Conservation (phyloP, 768 basidiomycete genomes). For the Arthromyces matolae region DNA sequence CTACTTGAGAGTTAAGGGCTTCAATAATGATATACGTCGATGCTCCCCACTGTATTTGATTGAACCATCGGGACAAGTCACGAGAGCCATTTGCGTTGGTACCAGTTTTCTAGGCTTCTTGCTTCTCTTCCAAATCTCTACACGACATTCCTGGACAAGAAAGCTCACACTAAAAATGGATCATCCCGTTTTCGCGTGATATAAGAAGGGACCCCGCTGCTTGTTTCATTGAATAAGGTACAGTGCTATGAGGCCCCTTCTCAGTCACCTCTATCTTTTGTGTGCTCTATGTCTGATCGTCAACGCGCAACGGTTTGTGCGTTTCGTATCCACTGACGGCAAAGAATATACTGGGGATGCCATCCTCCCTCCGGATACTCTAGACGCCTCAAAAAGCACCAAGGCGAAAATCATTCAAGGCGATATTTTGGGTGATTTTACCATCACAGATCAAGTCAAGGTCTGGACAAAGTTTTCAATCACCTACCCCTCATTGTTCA, state of each 20-base stretch:
- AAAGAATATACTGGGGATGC: slow-evolving; percentile 27
- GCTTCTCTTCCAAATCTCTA: too few species aligned
- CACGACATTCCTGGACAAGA: too few species aligned
- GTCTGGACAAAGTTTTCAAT: slow-evolving; percentile 4
- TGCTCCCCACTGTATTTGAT: too few species aligned
- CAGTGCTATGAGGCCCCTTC: too few species aligned
- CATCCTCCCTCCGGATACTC: slow-evolving; percentile 18
- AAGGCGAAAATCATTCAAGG: slow-evolving; percentile 23
- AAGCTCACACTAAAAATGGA: too few species aligned
- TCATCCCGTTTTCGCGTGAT: slow-evolving; percentile 9
- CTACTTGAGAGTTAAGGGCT: too few species aligned
- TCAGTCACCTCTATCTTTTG: slow-evolving; percentile 2
- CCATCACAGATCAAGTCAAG: slow-evolving; percentile 24
- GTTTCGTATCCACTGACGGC: slow-evolving; percentile 25
- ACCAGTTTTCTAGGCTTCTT: too few species aligned
- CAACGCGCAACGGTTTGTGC: slow-evolving; percentile 24
- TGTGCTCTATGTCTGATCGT: slow-evolving; percentile 12
- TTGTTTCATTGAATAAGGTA: too few species aligned
- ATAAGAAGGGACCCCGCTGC: too few species aligned
- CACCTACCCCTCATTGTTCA: background rate
- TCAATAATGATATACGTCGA: too few species aligned
- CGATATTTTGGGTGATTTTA: slow-evolving; percentile 24
- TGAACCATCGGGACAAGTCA: too few species aligned
- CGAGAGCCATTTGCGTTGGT: too few species aligned
- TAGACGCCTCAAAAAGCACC: slow-evolving; percentile 23